Conservation (phyloP, 805 yeast species). For the Tetrapisispora nanseiensis region DNA sequence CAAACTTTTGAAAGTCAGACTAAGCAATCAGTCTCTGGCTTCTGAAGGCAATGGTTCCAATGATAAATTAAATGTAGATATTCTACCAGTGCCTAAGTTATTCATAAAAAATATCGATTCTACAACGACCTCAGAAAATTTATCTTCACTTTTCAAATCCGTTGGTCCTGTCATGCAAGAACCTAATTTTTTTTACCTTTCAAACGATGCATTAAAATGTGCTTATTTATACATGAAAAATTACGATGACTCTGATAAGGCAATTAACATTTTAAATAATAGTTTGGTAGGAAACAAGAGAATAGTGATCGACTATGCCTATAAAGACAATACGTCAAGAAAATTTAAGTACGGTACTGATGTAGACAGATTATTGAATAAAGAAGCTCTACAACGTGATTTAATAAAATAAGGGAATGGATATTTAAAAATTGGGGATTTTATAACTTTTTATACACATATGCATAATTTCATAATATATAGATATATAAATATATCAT, state of each 20-base stretch:
- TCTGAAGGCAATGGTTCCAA: conserved; percentile 6
- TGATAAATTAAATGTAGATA: conserved; percentile 8
- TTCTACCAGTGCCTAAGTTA: conserved; percentile 50
- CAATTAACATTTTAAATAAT: conserved; percentile 58
- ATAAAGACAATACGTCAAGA: conserved; percentile 43
- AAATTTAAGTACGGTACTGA: conserved; percentile 65
- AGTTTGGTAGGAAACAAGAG: conserved; percentile 58
- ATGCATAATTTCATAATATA: no score
- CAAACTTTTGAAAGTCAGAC: conserved; percentile 48
- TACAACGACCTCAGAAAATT: conserved; percentile 49
- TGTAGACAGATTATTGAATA: conserved; percentile 63
- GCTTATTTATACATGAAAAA: conserved; percentile 58
- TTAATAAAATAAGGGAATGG: conserved; percentile 7
- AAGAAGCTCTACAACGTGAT: conserved; percentile 43
- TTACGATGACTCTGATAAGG: conserved; percentile 63
- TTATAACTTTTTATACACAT: no score
- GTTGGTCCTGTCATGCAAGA: conserved; percentile 54
- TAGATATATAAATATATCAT: no score
- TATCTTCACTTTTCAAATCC: conserved; percentile 42
- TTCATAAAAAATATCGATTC: conserved; percentile 62
- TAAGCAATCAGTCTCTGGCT: conserved; percentile 20
- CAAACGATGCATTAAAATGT: conserved; percentile 42
- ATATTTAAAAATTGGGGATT: no score
- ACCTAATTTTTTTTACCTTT: conserved; percentile 36
- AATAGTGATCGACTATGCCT: conserved; percentile 58